phyloP scores from a whole-genome alignment of 192 early-diverging fungal species.

The Neocallimastix lanati region DNA sequence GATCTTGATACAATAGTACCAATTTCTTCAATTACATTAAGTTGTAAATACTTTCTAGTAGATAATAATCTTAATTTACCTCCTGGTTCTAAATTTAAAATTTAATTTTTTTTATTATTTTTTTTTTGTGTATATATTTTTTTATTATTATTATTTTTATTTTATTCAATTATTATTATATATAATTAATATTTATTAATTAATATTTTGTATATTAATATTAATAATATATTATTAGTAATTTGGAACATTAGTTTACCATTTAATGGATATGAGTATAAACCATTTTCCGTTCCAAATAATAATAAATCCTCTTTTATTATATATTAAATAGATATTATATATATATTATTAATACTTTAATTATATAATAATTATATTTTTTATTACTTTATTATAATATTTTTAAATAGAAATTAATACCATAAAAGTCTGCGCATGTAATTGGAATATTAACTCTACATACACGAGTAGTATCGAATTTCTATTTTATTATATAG shows the following conservation, averaged over 20 bases:
- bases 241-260: conserved; percentile 4
- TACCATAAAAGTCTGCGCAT: background rate
- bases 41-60: conserved; percentile 22
- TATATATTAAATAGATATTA: too few relatives aligned
- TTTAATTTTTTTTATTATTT: conserved; percentile 1
- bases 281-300: conserved; percentile 33
- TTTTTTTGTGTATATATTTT: too few relatives aligned
- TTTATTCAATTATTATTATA: conserved; percentile 4
- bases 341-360: too few relatives aligned
- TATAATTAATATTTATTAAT: background rate
- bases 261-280: conserved; percentile 26
- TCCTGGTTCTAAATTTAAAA: background rate
- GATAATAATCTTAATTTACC: conserved; percentile 20
- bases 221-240: too few relatives aligned
- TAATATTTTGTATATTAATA: too few relatives aligned
- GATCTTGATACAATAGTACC: conserved; percentile 28
- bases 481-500: background rate
- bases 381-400: too few relatives aligned
- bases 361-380: too few relatives aligned
- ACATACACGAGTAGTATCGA: background rate
- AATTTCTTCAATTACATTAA: conserved; percentile 21
- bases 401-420: too few relatives aligned
- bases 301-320: conserved; percentile 19
- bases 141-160: too few relatives aligned
- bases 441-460: background rate